Base-by-base conservation (phyloP, 768 basidiomycete genomes). In the Panaeolus papilionaceus region DNA sequence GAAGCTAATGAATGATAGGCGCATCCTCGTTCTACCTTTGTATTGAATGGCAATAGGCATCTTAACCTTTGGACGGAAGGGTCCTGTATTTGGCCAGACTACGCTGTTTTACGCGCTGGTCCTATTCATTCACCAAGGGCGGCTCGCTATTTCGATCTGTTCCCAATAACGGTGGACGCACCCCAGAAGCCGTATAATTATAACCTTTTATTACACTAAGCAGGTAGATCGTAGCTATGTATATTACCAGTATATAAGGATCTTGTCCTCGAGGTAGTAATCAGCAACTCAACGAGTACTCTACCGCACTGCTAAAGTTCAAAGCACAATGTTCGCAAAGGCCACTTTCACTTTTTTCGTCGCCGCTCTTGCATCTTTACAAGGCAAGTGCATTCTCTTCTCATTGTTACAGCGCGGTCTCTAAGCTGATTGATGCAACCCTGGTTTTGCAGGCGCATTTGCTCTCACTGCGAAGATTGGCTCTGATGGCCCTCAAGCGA, bases 1-100 rank as follows among this genome's bases (percentile, higher is more conserved):
- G 33, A 33, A 33, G 33, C 2, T 2, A 3, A 33, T 23, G 33
- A 33, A 2, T 23, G 23, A 23, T 33, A 33, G 33, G 33, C 33
- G 33, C 33, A 3, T 33, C 33, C 5, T 33, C 5, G 3, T 33
- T 33, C 5, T 5, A 5, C 33, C 33, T 33, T 5, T 33, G 33
- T 33, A 33, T 33, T 33, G 33, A 33, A 1, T 5, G 33, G 33
- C 33, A 42, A 16, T 47, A 47, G 20, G n/a, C 45, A 9, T 20
- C 45, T 3, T 42, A 42, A 26, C 98, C 98, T 76, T 78, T 97
- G 49, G 90, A 91, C 54, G 88, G 89, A 58, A 70, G 75, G n/a
- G 76, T 77, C n/a, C 74, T 5, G 33, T 44, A 16, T 14, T 44
- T 44, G 14, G 14, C 39, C 39, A 2, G 39, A 40, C 39, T 40